A percentile compares a stretch with the other conserved stretches of the same genome.
Evolutionary conservation across 345 rosid genomes (phyloP).

Genomic region (Citrus hindsii): DNA sequence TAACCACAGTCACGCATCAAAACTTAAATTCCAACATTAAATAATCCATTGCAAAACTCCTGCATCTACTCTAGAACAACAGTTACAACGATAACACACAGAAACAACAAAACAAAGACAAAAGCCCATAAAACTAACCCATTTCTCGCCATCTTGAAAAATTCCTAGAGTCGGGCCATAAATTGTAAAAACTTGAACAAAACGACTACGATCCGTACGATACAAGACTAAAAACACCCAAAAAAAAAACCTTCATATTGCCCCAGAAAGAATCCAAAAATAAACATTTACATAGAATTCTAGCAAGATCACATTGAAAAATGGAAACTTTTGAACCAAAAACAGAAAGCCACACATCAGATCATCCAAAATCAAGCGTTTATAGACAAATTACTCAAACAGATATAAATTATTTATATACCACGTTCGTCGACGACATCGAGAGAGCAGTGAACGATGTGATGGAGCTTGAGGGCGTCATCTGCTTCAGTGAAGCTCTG

Average conservation of each 20-base stretch:
- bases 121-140: no score
- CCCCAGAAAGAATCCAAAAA: background rate
- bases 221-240: background rate
- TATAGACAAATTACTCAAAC: no score
- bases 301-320: background rate
- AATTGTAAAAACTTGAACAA: no score
- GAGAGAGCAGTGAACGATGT: slow-evolving; percentile 93
- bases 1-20: slow-evolving; percentile 14
- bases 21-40: no score
- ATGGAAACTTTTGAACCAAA: background rate
- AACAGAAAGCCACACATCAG: background rate
- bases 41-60: no score
- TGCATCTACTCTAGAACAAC: no score
- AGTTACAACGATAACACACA: no score
- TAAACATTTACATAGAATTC: background rate
- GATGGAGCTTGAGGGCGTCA: slow-evolving; percentile 93
- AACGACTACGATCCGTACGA: no score
- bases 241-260: background rate
- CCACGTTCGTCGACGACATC: slow-evolving; percentile 97
- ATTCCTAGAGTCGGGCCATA: no score
- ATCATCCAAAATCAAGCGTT: background rate
- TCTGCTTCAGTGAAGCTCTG: slow-evolving; percentile 97
- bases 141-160: no score
- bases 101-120: background rate
- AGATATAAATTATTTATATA: slow-evolving; percentile 5